These are phyloP conservation scores for Suhomyces emberorum DNA, from an alignment of 805 yeast genomes.

Conservation along the genomic window DNA sequence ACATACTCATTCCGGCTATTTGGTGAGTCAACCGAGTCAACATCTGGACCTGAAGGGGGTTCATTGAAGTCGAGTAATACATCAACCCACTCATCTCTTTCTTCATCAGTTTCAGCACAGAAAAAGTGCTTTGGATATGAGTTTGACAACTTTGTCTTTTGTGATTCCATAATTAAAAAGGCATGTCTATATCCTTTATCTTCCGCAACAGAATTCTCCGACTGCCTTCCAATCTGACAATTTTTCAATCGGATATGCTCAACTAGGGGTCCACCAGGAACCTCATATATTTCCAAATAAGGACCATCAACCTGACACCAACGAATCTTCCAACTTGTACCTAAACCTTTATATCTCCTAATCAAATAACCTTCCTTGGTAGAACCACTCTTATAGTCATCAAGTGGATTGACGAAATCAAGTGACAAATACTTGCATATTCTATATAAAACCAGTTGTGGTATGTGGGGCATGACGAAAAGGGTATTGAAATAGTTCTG, in stretches of 20 bases:
- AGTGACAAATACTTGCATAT: slow-evolving; percentile 66
- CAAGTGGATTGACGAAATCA: slow-evolving; percentile 60
- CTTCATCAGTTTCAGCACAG: slow-evolving; percentile 77
- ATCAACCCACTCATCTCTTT: slow-evolving; percentile 71
- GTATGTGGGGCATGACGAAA: slow-evolving; percentile 55
- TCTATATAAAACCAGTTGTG: slow-evolving; percentile 47
- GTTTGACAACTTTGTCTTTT: slow-evolving; percentile 29
- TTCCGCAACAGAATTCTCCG: slow-evolving; percentile 39
- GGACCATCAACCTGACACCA: slow-evolving; percentile 68
- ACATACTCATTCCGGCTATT: slow-evolving; percentile 10
- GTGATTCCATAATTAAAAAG: slow-evolving; percentile 50
- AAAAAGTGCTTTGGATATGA: slow-evolving; percentile 54
- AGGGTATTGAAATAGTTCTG: slow-evolving; percentile 59
- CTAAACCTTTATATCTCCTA: slow-evolving; percentile 62
- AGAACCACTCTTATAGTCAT: slow-evolving; percentile 50
- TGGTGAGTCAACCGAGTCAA: slow-evolving; percentile 5
- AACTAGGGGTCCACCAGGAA: slow-evolving; percentile 49
- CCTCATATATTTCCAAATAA: slow-evolving; percentile 52
- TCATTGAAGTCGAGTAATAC: slow-evolving; percentile 34
- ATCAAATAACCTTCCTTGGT: slow-evolving; percentile 63
- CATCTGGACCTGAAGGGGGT: background rate
- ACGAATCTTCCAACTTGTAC: slow-evolving; percentile 62
- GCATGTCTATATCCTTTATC: slow-evolving; percentile 58
- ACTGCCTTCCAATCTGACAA: slow-evolving; percentile 56
- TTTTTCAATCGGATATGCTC: slow-evolving; percentile 51